Evolutionary conservation across 2,329 filamentous ascomycete species (phyloP), one percentile per base, ranked within the genome.

Genomic region (Tolypocladium album): DNA sequence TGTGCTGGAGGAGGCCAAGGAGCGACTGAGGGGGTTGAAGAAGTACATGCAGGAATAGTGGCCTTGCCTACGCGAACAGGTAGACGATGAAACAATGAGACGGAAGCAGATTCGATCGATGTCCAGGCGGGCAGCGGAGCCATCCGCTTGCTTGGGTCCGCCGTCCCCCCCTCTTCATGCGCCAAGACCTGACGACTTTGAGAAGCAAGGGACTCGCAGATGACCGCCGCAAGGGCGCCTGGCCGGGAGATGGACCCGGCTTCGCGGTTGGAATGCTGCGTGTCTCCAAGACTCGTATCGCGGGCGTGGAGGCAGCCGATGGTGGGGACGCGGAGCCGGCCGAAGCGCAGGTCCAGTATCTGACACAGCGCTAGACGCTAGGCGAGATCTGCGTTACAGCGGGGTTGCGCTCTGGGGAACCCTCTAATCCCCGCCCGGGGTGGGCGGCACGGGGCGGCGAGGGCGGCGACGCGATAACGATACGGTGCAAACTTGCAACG

Each of bases 1-100:
- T 52, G 85, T 97, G 43, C 75, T 94, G 27, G 89, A 92, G 72
- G 82, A 82, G 59, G 90, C 90, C 2, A 93, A 93, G 79, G 84
- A 89, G 71, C 78, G 89, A 62, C 74, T 94, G 66, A 80, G 88
- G 63, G 88, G 86, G 0, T 67, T 92, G 75, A 90, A 84, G 79
- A 86, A 86, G 75, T 91, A 87, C 66, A 88, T 91, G 62, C 57
- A 66, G 61, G 59, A 68, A 55, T 69, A 24, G n/a, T 5, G 17
- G 40, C 40, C 15, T 42, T 36, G 34, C 34, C 34, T 31, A 31
- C 27, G 27, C 3, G 27, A 3, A 9, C 34, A 27, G 9, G 15
- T 34, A 34, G 47, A 31, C 47, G 15, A 4, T 9, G 45, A 20
- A 34, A 20, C 15, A 31, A 52, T 52, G 31, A 31, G 11, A 43